Evolutionary conservation across 805 yeast species (phyloP).

Genomic region (Yarrowia sp.): DNA sequence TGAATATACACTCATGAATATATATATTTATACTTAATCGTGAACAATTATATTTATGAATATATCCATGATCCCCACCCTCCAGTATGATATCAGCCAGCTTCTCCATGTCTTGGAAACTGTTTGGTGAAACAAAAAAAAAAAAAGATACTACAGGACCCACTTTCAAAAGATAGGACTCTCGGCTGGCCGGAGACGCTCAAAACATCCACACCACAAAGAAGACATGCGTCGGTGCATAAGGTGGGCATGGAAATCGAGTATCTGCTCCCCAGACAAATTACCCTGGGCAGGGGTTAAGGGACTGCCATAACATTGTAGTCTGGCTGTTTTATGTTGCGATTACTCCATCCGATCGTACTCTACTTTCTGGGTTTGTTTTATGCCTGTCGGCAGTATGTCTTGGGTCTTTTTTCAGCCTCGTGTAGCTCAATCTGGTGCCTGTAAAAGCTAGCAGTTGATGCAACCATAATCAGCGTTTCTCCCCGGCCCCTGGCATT

Average conservation of each 20-base stretch:
- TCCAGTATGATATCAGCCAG: too few species aligned
- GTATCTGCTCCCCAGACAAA: neutral
- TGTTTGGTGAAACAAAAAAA: too few species aligned
- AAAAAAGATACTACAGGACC: neutral
- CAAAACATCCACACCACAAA: neutral
- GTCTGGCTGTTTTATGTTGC: neutral
- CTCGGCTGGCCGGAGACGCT: slow-evolving; percentile 4
- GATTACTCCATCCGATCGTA: too few species aligned
- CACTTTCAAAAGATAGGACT: slow-evolving; percentile 5
- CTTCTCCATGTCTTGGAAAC: too few species aligned
- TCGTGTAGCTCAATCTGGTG: neutral
- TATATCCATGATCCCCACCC: too few species aligned
- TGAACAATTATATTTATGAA: too few species aligned
- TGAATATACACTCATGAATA: too few species aligned
- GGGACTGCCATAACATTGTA: neutral
- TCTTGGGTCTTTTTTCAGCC: too few species aligned
- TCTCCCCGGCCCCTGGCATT: slow-evolving; percentile 1
- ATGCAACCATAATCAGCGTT: neutral
- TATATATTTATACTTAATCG: too few species aligned
- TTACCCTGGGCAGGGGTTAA: neutral
- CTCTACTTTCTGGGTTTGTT: too few species aligned
- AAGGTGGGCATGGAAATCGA: neutral
- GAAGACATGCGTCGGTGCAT: neutral
- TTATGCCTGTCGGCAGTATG: neutral
- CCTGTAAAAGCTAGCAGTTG: neutral